Base-by-base conservation (phyloP, 257 asterid species). In the Solanum dulcamara region DNA sequence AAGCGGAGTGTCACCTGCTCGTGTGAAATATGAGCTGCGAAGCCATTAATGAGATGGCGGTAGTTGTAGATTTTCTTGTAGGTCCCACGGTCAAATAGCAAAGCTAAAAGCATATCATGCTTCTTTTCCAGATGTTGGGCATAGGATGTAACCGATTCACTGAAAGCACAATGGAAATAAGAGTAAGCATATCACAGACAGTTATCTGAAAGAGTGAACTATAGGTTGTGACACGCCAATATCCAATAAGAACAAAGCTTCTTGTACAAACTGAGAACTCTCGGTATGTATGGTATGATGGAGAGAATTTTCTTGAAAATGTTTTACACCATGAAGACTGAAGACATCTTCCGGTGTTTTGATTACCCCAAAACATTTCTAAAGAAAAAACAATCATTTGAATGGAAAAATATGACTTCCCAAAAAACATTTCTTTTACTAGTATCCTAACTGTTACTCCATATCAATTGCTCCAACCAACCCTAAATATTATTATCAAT, bases 31-130 rank as follows among this genome's bases (percentile, higher is more conserved):
- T 94, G 98, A 89, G 92, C 98, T 24, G 99, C 97, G 81, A 97
- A 95, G 75, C 99, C 99, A 84, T 97, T 97, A 81, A 97, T 91
- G 60, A 97, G 94, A 89, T 97, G 99, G 74, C 88, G 92, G 89
- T 97, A 97, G 92, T 98, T 97, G 87, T 97, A 97, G 88, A 97
- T 90, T 88, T 97, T 97, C 90, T 89, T 91, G 92, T 91, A 97
- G 53, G 94, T 89, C 68, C 98, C 98, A 80, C 72, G 88, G 38
- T 93, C 99, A 85, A 97, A 97, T 84, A 97, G 88, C 98, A 95
- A 88, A 64, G 88, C 97, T 4, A 97, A 98, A 92, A 97, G 96
- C 98, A 97, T 95, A 80, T 97, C 99, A 80, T 97, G 99, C 84
- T 91, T 93, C 90, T 89, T 94, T 86, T 89, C 97, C 80, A 97